Evolutionary conservation across 192 early-diverging fungal genomes (phyloP), one percentile per base, ranked within the genome.

Genomic region (Coemansia brasiliensis): DNA sequence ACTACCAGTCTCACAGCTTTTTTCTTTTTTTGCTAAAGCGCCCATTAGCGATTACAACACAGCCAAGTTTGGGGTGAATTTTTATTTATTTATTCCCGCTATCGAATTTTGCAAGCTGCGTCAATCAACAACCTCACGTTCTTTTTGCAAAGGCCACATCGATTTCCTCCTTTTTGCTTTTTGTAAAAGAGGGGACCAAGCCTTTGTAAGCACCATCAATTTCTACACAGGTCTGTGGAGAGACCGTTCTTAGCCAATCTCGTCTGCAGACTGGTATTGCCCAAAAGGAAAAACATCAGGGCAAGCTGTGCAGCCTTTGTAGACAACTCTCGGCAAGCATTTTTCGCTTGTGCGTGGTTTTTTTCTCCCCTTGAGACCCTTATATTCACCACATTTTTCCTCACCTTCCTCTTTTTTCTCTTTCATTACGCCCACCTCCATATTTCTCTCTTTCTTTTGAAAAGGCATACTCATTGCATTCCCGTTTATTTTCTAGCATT

Each of bases 391-490:
- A 29, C 43, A 17, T 24, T 44, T 29, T 37, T 25, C 56, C 26
- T 29, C 42, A 22, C 6, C 46, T 45, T 46, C 44, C 25, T 44
- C 35, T 32, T 29, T 57, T 58, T 46, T 41, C 25, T 58, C 41
- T 26, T 29, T 22, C 56, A 48, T n/a, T n/a, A 24, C 26, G 56
- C 43, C 42, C 55, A 32, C 43, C 40, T 35, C 27, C 56, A 44
- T 45, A n/a, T 29, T 42, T 32, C 27, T 44, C 44, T 46, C 41
- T 41, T 15, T 44, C 25, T 58, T 15, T 46, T 29, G 42, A 58
- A 57, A 58, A 38, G 56, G 56, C 56, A 58, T 58, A 26, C 27
- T 44, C 42, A 58, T 58, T 58, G 56, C 56, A 58, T 58, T 58
- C 43, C 56, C 39, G 39, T 58, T 58, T 44, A 29, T 35, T 26